Evolutionary conservation across 1,284 basidiomycete genomes (phyloP), one percentile per base, ranked within the genome.

Genomic region (Trametes hirsuta): DNA sequence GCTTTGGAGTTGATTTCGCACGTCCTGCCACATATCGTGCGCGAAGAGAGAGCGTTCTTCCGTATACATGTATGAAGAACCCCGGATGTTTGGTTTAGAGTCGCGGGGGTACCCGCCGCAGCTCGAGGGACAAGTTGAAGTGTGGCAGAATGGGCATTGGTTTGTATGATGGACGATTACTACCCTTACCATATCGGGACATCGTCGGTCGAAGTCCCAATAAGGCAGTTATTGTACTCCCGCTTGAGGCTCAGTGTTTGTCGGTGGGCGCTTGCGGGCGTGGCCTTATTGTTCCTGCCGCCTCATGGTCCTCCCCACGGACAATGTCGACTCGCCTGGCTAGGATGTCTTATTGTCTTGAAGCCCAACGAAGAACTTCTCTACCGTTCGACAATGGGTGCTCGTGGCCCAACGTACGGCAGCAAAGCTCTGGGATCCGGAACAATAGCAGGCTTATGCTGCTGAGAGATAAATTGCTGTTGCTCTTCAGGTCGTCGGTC

Each of bases 401-500:
- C 2, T 36, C 24, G 2, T 35, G 41, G 30, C 30, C 30, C n/a
- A 36, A 6, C 41, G 12, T 37, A 18, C 24, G 42, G 42, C 44
- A 6, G 18, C n/a, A 34, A 11, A 15, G 22, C 35, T 49, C 24
- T 30, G 47, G 46, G 55, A 56, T 50, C n/a, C 34, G 55, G 52
- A 54, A 61, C 59, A 61, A 61, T 61, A 61, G 37, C 59, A 47
- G 15, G 46, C 25, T 22, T n/a, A 22, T 30, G 50, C 21, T 6
- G 34, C 24, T 9, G 6, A 36, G 21, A 35, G n/a, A 46, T 57
- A 61, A 57, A 61, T 56, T 22, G 11, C 40, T n/a, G 18, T n/a
- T 6, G 3, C 25, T 2, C 6, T 6, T 36, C 42, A 18, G 15
- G 30, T 39, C 12, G 35, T 12, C 15, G 21, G 14, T 25, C 34